These are phyloP conservation scores for Pythium angustatum DNA, from an alignment of 352 stramenopile species.

Conservation along the genomic window DNA sequence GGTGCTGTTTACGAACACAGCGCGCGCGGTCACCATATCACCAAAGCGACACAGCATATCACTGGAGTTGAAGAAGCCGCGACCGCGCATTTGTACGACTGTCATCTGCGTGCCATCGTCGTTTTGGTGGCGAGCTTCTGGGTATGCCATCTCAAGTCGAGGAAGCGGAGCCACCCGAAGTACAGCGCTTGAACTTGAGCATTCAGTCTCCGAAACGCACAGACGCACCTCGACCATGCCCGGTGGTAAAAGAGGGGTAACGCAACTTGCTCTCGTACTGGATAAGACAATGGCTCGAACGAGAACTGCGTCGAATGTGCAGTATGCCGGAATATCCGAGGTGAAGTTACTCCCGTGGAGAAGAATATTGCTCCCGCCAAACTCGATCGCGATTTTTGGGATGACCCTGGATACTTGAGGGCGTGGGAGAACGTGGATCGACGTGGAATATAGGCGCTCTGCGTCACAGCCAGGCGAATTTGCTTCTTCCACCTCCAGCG, in stretches of 20 bases:
- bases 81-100: background rate
- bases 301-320: background rate
- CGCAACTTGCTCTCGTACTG: background rate
- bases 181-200: background rate
- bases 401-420: background rate
- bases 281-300: background rate
- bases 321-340: background rate
- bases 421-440: background rate
- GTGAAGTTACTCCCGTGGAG: background rate
- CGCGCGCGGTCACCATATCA: background rate
- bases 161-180: background rate
- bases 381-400: background rate
- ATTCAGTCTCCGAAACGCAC: slow-evolving; percentile 3
- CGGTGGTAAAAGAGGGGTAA: background rate
- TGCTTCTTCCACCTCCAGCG: background rate
- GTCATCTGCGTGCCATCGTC: background rate
- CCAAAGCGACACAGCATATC: slow-evolving; percentile 7
- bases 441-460: background rate
- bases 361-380: background rate
- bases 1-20: slow-evolving; percentile 2
- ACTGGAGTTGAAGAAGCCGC: slow-evolving; percentile 6
- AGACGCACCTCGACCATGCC: background rate
- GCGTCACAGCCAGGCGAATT: background rate
- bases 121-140: background rate
- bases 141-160: background rate